phyloP scores from a whole-genome alignment of 768 basidiomycete species.

The Suillus alpinus region DNA sequence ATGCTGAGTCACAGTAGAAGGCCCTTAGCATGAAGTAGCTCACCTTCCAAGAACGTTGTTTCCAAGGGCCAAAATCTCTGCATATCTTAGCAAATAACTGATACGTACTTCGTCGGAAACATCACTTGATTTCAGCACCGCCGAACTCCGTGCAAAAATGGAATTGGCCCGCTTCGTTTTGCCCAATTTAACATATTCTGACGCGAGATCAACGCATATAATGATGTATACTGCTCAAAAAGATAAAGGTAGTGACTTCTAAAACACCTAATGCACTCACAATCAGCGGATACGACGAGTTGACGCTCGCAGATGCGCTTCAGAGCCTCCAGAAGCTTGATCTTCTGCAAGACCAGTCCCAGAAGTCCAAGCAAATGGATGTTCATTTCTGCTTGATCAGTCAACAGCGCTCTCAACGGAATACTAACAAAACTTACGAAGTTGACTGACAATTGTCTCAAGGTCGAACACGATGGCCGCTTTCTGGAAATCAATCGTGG shows the following conservation, averaged over 20 bases:
- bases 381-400: constrained; percentile 42
- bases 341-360: constrained; percentile 60
- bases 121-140: constrained; percentile 39
- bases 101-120: constrained; percentile 52
- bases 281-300: constrained; percentile 40
- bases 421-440: constrained; percentile 43
- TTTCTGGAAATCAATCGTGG: constrained; percentile 4
- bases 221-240: constrained; percentile 51
- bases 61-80: constrained; percentile 58
- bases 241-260: neutral
- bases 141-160: constrained; percentile 61
- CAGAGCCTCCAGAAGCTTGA: constrained; percentile 64
- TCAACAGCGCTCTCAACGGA: neutral
- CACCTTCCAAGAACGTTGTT: constrained; percentile 66
- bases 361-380: constrained; percentile 67
- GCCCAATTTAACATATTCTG: constrained; percentile 79
- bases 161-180: constrained; percentile 62
- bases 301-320: constrained; percentile 57
- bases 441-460: constrained; percentile 39
- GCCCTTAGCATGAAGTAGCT: neutral
- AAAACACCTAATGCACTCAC: constrained; percentile 32
- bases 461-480: constrained; percentile 20
- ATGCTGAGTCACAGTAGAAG: neutral
- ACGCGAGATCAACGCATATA: constrained; percentile 68
- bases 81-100: constrained; percentile 59